phyloP scores from a whole-genome alignment of 129 eudicot genomes.

The Glebionis coronaria region DNA sequence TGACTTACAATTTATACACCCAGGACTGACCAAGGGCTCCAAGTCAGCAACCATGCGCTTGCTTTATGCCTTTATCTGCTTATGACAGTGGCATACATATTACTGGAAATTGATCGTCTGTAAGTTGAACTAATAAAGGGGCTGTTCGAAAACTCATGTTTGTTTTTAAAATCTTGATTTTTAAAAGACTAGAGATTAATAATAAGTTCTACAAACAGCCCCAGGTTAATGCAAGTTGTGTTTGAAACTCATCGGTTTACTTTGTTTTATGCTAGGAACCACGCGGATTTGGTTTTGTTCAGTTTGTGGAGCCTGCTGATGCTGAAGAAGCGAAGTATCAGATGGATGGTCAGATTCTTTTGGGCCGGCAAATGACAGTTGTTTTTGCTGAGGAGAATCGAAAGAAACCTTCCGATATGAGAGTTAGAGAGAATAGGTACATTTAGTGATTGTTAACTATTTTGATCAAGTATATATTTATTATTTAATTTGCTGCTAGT shows the following conservation, averaged over 20 bases:
- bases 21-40: no score
- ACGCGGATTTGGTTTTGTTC: slow-evolving; percentile 80
- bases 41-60: no score
- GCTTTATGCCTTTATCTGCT: no score
- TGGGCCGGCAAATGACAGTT: slow-evolving; percentile 70
- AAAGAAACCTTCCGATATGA: slow-evolving; percentile 79
- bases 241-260: not conserved
- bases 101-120: slow-evolving; percentile 28
- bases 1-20: no score
- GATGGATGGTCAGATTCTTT: slow-evolving; percentile 68
- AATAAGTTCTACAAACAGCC: slow-evolving; percentile 22
- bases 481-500: no score
- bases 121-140: slow-evolving; percentile 20
- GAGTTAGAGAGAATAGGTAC: slow-evolving; percentile 59
- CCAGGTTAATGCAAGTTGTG: not conserved
- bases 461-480: no score
- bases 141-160: slow-evolving; percentile 25
- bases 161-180: no score
- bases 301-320: slow-evolving; percentile 74
- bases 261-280: slow-evolving; percentile 44
- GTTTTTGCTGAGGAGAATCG: slow-evolving; percentile 92
- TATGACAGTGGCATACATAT: slow-evolving; percentile 33
- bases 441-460: not conserved
- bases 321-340: slow-evolving; percentile 74
- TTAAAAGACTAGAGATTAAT: not conserved